A percentile compares a stretch with the other conserved stretches of the same genome.
Evolutionary conservation across 192 early-diverging fungal species (phyloP).

Genomic region (Rhizophagus clarus): DNA sequence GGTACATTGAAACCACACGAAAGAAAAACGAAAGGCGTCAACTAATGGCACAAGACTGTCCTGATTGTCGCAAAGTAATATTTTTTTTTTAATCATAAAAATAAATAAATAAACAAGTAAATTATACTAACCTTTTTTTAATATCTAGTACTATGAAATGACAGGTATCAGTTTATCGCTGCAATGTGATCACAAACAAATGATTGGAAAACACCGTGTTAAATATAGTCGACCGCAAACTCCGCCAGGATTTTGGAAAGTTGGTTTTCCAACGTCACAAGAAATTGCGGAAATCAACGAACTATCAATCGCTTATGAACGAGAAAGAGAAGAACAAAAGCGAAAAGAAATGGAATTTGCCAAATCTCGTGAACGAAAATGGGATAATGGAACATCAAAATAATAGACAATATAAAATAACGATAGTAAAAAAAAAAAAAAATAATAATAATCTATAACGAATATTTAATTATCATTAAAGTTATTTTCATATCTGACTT

Average conservation of each 20-base stretch:
- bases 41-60: constrained; percentile 6
- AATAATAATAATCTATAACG: background rate
- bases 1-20: background rate
- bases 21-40: constrained; percentile 1
- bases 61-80: constrained; percentile 11
- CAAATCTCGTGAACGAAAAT: constrained; percentile 3
- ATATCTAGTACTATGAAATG: constrained; percentile 15
- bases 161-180: background rate
- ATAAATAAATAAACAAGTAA: background rate
- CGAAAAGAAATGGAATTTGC: background rate
- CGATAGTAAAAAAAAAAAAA: background rate
- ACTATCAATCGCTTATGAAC: background rate
- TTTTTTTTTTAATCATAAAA: background rate
- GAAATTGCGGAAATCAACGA: constrained; percentile 7
- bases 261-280: constrained; percentile 10
- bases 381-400: background rate
- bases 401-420: background rate
- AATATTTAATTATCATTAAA: too few relatives aligned
- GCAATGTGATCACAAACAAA: background rate
- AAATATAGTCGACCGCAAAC: constrained; percentile 12
- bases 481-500: too few relatives aligned
- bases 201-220: background rate
- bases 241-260: constrained; percentile 21
- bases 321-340: constrained; percentile 14
- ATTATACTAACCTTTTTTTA: background rate